Base-by-base conservation (phyloP, 345 rosid species). In the Populus pruinosa region DNA sequence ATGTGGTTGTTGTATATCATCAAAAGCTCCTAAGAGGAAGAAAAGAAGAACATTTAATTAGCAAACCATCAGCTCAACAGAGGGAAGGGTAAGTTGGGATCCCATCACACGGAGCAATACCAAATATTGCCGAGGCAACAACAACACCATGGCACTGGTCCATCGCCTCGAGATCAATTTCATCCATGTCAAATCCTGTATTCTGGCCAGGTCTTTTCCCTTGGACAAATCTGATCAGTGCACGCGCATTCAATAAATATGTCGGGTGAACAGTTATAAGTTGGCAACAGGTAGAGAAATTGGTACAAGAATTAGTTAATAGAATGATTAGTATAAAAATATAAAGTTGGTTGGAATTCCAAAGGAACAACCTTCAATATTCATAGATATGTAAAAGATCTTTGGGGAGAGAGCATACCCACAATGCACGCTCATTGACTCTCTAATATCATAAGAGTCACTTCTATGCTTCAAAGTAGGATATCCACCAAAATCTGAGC, bases 401-500 rank as follows among this genome's bases (percentile, higher is more conserved):
- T 47, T 20, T 12, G 29, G 31, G 29, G 2, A 49, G 50, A 49
- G 64, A 31, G 38, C 98, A 77, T 86, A 96, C 99, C 99, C 98
- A 79, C 98, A 96, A 75, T 92, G 93, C 82, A 96, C 82, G 25
- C 74, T 89, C 98, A 96, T 96, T 21, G 91, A 89, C 80, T 91
- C 97, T 83, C 86, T 86, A 81, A 94, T 85, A 70, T 94, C 88
- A 86, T 88, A 94, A 75, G 97, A 94, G 79, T 92, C 93, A 80
- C 78, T 89, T 86, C 99, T 88, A 67, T 91, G 91, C 77, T 84
- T 88, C 77, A 94, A 78, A 76, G 97, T 88, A 82, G 99, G 96
- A 85, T 88, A 96, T 71, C 99, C 99, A 75, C 99, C 98, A 85
- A 96, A 96, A 31, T 91, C 97, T 1, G 99, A 96, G 75, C 99